Evolutionary conservation across 805 yeast species (phyloP).

Genomic region (Candida cerambycidarum): DNA sequence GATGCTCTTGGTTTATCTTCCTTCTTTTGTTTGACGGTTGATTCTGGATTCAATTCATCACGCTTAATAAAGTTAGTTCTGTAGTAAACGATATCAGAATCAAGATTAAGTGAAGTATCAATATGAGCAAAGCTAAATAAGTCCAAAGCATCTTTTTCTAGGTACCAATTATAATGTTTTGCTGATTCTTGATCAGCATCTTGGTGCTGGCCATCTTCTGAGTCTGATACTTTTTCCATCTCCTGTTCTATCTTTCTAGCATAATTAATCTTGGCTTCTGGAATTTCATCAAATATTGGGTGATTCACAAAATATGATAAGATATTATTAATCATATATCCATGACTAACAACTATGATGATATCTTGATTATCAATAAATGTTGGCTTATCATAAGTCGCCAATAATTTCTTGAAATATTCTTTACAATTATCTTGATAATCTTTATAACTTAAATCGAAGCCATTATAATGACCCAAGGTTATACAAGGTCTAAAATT

Average conservation of each 20-base stretch:
- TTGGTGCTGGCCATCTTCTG: background rate
- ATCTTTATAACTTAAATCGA: conserved; percentile 37
- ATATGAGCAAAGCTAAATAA: conserved; percentile 24
- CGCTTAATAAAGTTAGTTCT: conserved; percentile 43
- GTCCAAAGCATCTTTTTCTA: conserved; percentile 33
- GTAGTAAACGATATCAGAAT: conserved; percentile 44
- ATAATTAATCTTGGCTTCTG: conserved; percentile 37
- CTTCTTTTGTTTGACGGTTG: conserved; percentile 6
- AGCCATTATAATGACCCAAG: conserved; percentile 45
- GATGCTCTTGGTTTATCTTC: conserved; percentile 33
- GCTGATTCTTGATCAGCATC: conserved; percentile 7
- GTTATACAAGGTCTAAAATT: conserved; percentile 44
- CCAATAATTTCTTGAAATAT: conserved; percentile 41
- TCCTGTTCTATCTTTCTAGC: conserved; percentile 24
- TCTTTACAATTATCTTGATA: conserved; percentile 38
- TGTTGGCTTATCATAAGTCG: conserved; percentile 40
- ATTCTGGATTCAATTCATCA: conserved; percentile 24
- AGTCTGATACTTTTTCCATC: too few relatives aligned
- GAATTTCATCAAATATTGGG: conserved; percentile 46
- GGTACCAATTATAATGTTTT: conserved; percentile 28
- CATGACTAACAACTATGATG: conserved; percentile 41
- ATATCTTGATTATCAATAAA: conserved; percentile 33
- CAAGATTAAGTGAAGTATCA: conserved; percentile 35
- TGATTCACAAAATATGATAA: conserved; percentile 41
- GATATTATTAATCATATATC: conserved; percentile 41